A percentile compares a stretch with the other conserved stretches of the same genome.
phyloP scores from a whole-genome alignment of 2,329 filamentous ascomycete genomes.

The Myriosclerotinia scirpicola region DNA sequence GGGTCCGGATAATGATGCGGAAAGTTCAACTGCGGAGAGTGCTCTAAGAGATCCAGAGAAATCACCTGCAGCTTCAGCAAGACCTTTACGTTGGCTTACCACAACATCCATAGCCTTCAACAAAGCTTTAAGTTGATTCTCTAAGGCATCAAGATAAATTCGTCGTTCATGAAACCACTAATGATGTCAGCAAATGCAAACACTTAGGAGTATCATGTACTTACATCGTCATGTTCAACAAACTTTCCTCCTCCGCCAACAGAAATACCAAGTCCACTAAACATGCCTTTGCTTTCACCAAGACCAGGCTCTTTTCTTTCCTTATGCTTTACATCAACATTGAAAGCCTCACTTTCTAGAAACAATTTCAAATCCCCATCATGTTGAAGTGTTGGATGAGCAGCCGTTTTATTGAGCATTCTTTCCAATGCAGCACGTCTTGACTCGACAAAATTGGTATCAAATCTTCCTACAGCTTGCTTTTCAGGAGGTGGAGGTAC shows the following conservation, averaged over 20 bases:
- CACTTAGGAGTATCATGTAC: constrained; percentile 38
- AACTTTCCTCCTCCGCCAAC: constrained; percentile 83
- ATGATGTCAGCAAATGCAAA: constrained; percentile 31
- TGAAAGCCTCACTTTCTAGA: constrained; percentile 93
- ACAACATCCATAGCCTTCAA: constrained; percentile 94
- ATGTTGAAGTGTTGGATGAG: constrained; percentile 86
- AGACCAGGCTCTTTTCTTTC: constrained; percentile 85
- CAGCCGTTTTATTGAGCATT: constrained; percentile 95
- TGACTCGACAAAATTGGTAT: constrained; percentile 94
- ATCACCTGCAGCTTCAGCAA: constrained; percentile 89
- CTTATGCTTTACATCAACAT: constrained; percentile 95
- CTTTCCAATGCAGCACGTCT: constrained; percentile 88
- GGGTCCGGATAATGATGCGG: constrained; percentile 81
- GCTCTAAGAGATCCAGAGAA: constrained; percentile 93
- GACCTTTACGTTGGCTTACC: constrained; percentile 85
- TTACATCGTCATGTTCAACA: constrained; percentile 92
- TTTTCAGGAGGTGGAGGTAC: constrained; percentile 97
- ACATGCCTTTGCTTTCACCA: constrained; percentile 88
- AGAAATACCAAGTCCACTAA: constrained; percentile 78
- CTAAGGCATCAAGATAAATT: constrained; percentile 90
- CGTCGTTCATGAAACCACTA: constrained; percentile 98
- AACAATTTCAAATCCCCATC: constrained; percentile 95
- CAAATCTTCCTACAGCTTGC: constrained; percentile 93
- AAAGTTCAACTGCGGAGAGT: constrained; percentile 88
- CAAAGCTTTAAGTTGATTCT: constrained; percentile 84